Base-by-base conservation (phyloP, 2,329 filamentous ascomycete species). In the Amylocarpus encephaloides region DNA sequence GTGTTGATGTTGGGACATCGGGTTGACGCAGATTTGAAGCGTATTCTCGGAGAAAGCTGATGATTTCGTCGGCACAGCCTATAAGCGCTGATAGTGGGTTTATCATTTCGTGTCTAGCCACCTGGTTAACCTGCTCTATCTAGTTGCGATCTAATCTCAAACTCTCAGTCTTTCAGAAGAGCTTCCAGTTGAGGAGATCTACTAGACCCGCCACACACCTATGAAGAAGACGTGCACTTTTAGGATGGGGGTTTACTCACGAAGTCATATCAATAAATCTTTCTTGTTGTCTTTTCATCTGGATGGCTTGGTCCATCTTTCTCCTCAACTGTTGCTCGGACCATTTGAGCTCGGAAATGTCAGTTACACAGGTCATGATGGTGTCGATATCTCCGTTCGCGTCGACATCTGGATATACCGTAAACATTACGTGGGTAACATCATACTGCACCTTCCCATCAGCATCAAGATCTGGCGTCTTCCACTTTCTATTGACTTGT, bases 201-300 rank as follows among this genome's bases (percentile, higher is more conserved):
- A n/a, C 45, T 19, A n/a, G 13, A 36, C 26, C n/a, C n/a, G 30
- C 35, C 19, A 33, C 6, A n/a, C 5, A 15, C 15, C 18, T 18
- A n/a, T 6, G 16, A 10, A 3, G 7, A 36, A n/a, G 15, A 12
- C 19, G 5, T 19, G 39, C 39, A 41, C 19, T 12, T 22, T 12
- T n/a, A n/a, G n/a, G 12, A 41, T 26, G 4, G 22, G 22, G 22
- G 22, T 7, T 26, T 19, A 29, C 46, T 41, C 41, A 51, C 29
- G 77, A 79, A 1, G 77, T 79, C 71, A 88, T 87, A 65, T 88
- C 86, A 62, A 90, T 88, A 58, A 89, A 89, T 55, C 86, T 85
- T 59, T 90, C 85, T 62, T 91, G 87, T 63, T 86, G 83, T 2
- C 82, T 71, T 59, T 77, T 79, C 43, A 76, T 76, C 60, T 80